Evolutionary conservation across 148 eudicot species (phyloP).

Genomic region (Cornus controversa): DNA sequence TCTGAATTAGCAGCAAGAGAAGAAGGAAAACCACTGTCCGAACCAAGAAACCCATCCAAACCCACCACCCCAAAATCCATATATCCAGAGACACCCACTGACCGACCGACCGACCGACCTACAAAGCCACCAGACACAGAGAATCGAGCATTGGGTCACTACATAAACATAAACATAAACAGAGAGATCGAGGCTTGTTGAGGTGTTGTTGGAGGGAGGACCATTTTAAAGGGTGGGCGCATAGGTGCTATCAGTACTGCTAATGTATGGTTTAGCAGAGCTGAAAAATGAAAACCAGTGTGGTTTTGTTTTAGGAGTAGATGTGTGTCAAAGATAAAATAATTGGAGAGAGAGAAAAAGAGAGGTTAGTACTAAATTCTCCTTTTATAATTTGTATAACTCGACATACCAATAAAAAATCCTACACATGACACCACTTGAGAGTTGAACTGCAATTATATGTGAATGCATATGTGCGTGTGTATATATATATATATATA

Average conservation of each 20-base stretch:
- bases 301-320: slow-evolving; percentile 8
- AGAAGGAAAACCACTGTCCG: neutral
- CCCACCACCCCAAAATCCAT: slow-evolving; percentile 43
- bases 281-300: neutral
- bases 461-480: too few species aligned
- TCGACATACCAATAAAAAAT: too few species aligned
- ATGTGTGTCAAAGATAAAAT: neutral
- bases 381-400: too few species aligned
- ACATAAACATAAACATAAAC: too few species aligned
- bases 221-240: slow-evolving; percentile 12
- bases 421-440: too few species aligned
- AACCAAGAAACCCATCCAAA: slow-evolving; percentile 9
- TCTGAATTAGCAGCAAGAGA: too few species aligned
- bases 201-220: slow-evolving; percentile 7
- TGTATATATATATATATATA: too few species aligned
- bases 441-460: too few species aligned
- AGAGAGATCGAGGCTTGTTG: neutral
- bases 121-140: neutral
- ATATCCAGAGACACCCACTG: too few species aligned
- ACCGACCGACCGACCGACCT: too few species aligned
- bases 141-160: slow-evolving; percentile 10
- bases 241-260: too few species aligned
- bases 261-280: neutral
- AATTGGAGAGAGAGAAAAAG: neutral
- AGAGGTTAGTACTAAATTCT: neutral